Percentiles rank a stretch among this genome's conserved stretches.
Conservation (phyloP, 805 yeast species). For the Hanseniaspora hatyaiensis region DNA sequence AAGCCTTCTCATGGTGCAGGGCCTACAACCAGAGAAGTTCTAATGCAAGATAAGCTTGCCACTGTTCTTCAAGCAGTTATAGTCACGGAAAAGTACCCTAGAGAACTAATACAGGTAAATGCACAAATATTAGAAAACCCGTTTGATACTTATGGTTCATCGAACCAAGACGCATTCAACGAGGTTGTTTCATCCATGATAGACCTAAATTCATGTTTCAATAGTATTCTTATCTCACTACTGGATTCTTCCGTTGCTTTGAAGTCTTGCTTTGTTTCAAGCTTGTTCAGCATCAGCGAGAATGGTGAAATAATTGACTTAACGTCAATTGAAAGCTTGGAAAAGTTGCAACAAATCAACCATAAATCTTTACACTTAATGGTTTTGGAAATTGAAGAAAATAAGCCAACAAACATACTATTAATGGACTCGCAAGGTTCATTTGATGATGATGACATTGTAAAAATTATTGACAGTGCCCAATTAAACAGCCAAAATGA, state of each 20-base stretch:
- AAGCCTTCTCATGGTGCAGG: conserved; percentile 63
- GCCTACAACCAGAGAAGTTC: conserved; percentile 61
- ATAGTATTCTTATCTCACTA: conserved; percentile 62
- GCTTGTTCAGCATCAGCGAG: conserved; percentile 30
- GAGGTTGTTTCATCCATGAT: conserved; percentile 30
- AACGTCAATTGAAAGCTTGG: conserved; percentile 24
- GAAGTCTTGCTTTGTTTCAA: conserved; percentile 48
- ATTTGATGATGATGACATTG: conserved; percentile 47
- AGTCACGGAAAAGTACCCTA: conserved; percentile 55
- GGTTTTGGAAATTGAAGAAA: conserved; percentile 46
- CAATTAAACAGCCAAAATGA: conserved; percentile 37
- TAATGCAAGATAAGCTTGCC: conserved; percentile 59
- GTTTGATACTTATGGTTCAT: conserved; percentile 26
- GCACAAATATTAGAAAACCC: conserved; percentile 47
- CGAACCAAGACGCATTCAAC: conserved; percentile 22
- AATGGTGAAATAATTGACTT: conserved; percentile 36
- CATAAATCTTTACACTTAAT: conserved; percentile 54
- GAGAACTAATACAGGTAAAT: conserved; percentile 62
- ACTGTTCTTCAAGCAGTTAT: conserved; percentile 51
- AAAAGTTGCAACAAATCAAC: no score
- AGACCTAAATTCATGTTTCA: conserved; percentile 59
- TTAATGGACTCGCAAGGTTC: conserved; percentile 61
- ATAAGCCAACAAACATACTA: conserved; percentile 43
- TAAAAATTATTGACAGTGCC: conserved; percentile 42
- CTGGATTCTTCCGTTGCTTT: conserved; percentile 71